phyloP scores from a whole-genome alignment of 1,284 basidiomycete species.

The Uromyces viciae-fabae region DNA sequence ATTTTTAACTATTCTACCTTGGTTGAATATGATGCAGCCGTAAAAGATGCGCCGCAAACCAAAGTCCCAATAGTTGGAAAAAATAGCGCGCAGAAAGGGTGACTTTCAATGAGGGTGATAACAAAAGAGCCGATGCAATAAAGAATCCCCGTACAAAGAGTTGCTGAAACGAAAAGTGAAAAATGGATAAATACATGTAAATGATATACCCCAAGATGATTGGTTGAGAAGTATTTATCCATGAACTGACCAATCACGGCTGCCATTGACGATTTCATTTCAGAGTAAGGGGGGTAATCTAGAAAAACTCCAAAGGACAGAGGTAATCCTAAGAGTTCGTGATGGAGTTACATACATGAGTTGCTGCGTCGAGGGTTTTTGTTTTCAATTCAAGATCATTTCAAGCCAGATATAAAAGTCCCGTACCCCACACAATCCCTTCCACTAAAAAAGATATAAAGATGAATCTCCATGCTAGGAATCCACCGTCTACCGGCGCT shows the following conservation, averaged over 20 bases:
- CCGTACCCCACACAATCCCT: conserved; percentile 25
- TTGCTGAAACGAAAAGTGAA: neutral
- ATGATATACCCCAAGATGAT: neutral
- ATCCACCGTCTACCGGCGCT: conserved; percentile 12
- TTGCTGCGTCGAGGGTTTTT: too few relatives aligned
- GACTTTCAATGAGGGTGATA: conserved; percentile 5
- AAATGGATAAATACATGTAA: neutral
- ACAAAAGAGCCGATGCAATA: conserved; percentile 30
- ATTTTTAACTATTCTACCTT: neutral
- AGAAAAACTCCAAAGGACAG: conserved; percentile 37
- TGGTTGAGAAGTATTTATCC: neutral
- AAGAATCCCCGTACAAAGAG: conserved; percentile 15
- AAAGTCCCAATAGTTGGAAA: conserved; percentile 13
- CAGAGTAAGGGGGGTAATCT: conserved; percentile 19
- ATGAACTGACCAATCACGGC: conserved; percentile 26
- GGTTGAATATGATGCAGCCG: conserved; percentile 18
- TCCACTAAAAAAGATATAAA: conserved; percentile 26
- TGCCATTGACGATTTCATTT: conserved; percentile 23
- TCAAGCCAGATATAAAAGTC: too few relatives aligned
- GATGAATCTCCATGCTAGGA: conserved; percentile 29
- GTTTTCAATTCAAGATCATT: too few relatives aligned
- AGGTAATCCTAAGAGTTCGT: conserved; percentile 23
- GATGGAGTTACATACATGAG: too few relatives aligned
- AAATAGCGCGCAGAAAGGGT: neutral
- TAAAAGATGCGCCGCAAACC: conserved; percentile 20